Percentiles rank a stretch among this genome's conserved stretches.
These are phyloP conservation scores for Salix arbutifolia DNA, from an alignment of 345 rosid species.

Conservation along the genomic window DNA sequence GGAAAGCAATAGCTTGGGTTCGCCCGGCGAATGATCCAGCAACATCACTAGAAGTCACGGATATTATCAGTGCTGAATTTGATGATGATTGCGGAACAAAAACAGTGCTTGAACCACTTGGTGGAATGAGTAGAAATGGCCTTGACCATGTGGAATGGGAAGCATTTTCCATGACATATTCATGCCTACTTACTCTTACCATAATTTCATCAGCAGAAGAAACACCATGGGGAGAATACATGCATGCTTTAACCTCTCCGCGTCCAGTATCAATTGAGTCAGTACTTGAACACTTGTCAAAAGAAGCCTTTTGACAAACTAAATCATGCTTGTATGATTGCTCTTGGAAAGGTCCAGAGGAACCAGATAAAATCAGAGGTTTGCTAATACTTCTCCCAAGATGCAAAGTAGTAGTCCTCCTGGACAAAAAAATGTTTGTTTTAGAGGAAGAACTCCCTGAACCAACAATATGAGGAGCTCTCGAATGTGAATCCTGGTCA, in stretches of 20 bases:
- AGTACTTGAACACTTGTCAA: slow-evolving; percentile 33
- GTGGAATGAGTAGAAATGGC: slow-evolving; percentile 72
- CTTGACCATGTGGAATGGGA: slow-evolving; percentile 58
- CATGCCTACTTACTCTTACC: slow-evolving; percentile 55
- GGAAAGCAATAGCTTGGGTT: slow-evolving; percentile 79
- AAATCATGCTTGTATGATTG: slow-evolving; percentile 28
- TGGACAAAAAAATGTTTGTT: slow-evolving; percentile 32
- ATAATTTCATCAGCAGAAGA: slow-evolving; percentile 46
- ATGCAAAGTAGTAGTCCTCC: slow-evolving; percentile 24
- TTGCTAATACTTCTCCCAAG: slow-evolving; percentile 30
- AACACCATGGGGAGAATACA: slow-evolving; percentile 59
- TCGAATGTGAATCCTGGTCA: slow-evolving; percentile 34
- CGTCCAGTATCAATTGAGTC: slow-evolving; percentile 33
- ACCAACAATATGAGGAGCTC: slow-evolving; percentile 28
- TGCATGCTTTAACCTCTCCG: slow-evolving; percentile 64
- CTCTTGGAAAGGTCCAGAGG: slow-evolving; percentile 6
- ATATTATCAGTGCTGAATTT: slow-evolving; percentile 66
- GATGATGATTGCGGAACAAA: slow-evolving; percentile 62
- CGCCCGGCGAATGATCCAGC: slow-evolving; percentile 67
- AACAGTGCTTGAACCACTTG: slow-evolving; percentile 76
- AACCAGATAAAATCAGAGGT: slow-evolving; percentile 36
- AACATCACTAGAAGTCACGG: slow-evolving; percentile 62
- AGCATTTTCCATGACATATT: slow-evolving; percentile 34
- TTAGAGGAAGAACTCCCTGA: slow-evolving; percentile 36
- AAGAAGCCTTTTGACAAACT: slow-evolving; percentile 26